Conservation (phyloP, 2,329 filamentous ascomycete species). For the Ophiosphaerella korrae region DNA sequence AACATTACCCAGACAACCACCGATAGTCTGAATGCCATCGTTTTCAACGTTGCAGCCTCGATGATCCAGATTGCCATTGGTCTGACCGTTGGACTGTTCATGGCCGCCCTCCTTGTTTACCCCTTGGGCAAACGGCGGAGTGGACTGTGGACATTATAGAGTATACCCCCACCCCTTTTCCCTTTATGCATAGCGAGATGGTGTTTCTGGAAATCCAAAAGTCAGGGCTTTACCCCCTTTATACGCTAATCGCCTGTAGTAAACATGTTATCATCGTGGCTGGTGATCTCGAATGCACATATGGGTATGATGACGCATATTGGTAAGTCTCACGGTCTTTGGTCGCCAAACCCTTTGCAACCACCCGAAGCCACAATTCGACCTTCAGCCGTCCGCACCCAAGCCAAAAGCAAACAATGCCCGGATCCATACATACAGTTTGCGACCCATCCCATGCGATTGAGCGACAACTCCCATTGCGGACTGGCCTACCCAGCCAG, state of each 20-base stretch:
- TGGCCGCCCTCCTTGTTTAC: conserved; percentile 56
- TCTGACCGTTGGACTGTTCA: conserved; percentile 57
- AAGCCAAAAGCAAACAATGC: not conserved
- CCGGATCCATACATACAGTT: not conserved
- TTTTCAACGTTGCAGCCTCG: conserved; percentile 53
- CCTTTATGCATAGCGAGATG: conserved; percentile 22
- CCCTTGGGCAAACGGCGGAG: conserved; percentile 55
- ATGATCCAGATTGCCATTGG: conserved; percentile 59
- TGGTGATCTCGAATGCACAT: not conserved
- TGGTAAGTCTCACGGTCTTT: conserved; percentile 17
- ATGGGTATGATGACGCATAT: conserved; percentile 14
- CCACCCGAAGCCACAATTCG: not conserved
- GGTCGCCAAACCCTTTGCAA: conserved; percentile 6
- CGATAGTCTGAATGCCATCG: conserved; percentile 29
- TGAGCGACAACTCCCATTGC: not conserved
- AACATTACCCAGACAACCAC: conserved; percentile 19
- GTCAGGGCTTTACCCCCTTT: conserved; percentile 6
- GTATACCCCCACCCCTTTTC: conserved; percentile 19
- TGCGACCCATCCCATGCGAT: not conserved
- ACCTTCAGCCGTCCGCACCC: not conserved
- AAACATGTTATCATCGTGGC: conserved; percentile 11
- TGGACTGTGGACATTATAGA: conserved; percentile 40
- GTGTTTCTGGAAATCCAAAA: conserved; percentile 17
- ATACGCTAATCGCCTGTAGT: conserved; percentile 28
- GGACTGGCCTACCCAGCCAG: too few relatives aligned